Conservation (phyloP, 2,329 filamentous ascomycete species). For the Sporothrix mexicana region DNA sequence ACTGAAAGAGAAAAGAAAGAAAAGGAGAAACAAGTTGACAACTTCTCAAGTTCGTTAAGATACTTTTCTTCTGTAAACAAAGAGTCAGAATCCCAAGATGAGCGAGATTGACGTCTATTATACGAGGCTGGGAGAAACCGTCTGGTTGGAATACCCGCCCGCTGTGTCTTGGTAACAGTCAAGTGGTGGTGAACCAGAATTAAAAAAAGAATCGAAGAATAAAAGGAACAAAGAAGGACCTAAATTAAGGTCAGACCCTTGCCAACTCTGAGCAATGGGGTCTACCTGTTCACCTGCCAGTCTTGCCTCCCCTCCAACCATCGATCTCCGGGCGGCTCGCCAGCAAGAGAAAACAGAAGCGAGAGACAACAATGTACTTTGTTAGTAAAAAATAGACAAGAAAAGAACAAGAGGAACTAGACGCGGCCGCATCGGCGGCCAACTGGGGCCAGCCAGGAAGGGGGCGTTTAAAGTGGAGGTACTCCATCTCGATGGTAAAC, state of each 20-base stretch:
- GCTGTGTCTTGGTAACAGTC: neutral
- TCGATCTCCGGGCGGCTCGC: constrained; percentile 32
- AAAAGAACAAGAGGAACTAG: neutral
- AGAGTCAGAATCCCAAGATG: neutral
- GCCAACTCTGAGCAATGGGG: constrained; percentile 8
- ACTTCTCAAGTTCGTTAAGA: neutral
- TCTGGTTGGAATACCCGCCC: constrained; percentile 16
- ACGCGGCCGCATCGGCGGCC: constrained; percentile 31
- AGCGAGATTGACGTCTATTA: constrained; percentile 29
- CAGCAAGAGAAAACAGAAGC: neutral
- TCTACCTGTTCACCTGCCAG: too few relatives aligned
- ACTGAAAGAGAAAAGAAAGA: neutral
- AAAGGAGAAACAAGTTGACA: neutral
- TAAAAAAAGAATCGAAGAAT: neutral
- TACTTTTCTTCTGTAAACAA: neutral
- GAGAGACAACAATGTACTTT: too few relatives aligned
- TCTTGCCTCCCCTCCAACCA: neutral
- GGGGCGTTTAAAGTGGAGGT: constrained; percentile 28
- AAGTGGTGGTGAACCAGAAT: too few relatives aligned
- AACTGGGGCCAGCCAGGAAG: constrained; percentile 3
- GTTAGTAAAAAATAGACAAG: too few relatives aligned
- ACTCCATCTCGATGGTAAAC: neutral
- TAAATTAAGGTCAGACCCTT: constrained; percentile 28
- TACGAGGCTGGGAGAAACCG: constrained; percentile 1
- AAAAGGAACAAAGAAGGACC: constrained; percentile 13